Evolutionary conservation across 2,329 filamentous ascomycete genomes (phyloP), one percentile per base, ranked within the genome.

Genomic region (Beauveria rudraprayagi): DNA sequence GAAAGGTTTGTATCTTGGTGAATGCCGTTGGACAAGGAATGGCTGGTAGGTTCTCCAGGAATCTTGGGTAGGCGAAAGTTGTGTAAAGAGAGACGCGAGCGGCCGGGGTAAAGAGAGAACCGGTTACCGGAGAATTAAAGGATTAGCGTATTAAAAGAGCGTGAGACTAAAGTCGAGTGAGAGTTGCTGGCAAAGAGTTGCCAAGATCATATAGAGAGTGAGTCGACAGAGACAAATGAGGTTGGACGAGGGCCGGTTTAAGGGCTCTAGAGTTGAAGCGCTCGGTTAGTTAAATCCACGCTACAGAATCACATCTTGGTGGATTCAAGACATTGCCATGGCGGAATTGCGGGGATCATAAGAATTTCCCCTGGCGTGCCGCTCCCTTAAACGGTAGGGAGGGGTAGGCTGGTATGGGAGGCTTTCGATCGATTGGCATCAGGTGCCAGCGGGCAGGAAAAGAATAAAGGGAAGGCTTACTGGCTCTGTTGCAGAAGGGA

Each of bases 91-190:
- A 79, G 72, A 70, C 60, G 63, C 62, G 65, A 63, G 62, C 56
- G 65, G 62, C 66, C 65, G 57, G 61, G 46, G 43, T 62, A 61
- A 71, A 76, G 73, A 69, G 75, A 75, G 69, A 71, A 71, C 70
- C 72, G 75, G 73, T 71, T 73, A 73, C 30, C 11, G 40, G 70
- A 73, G 71, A 71, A 75, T 76, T 72, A 77, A 71, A 75, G 70
- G 76, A 80, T 83, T 83, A 83, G 71, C 70, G 69, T 79, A 83
- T 83, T 83, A 51, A 58, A 83, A 67, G 81, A 83, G 77, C 72
- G 81, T 83, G 75, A 77, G 75, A 73, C 67, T 70, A 73, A 72
- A 67, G 65, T 54, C 78, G 84, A 84, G 74, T 81, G 85, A 78
- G 81, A 82, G 81, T 79, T 70, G 74, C 79, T 80, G 79, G 77